These are phyloP conservation scores for Davidsoniella eucalypti DNA, from an alignment of 2,329 filamentous ascomycete species.

Conservation along the genomic window DNA sequence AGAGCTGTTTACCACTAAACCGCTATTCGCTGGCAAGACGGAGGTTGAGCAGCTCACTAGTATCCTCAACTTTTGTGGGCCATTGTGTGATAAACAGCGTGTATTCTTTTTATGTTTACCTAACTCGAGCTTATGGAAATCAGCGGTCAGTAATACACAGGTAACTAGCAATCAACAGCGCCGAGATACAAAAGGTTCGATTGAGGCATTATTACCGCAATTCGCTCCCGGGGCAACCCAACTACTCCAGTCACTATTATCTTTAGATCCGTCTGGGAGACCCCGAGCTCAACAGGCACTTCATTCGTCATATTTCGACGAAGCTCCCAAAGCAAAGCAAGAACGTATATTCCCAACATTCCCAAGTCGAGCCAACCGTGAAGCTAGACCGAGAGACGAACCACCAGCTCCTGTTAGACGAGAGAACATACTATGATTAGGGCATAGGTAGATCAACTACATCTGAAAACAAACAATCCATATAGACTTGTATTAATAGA, in stretches of 20 bases:
- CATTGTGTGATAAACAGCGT: slow-evolving; percentile 46
- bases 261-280: slow-evolving; percentile 55
- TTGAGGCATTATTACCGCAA: slow-evolving; percentile 66
- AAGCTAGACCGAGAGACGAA: slow-evolving; percentile 49
- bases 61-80: slow-evolving; percentile 79
- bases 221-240: slow-evolving; percentile 58
- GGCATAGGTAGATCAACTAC: too few species aligned
- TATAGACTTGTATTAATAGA: not conserved
- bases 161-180: too few species aligned
- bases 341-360: slow-evolving; percentile 94
- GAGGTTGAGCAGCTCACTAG: slow-evolving; percentile 79
- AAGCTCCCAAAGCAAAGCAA: slow-evolving; percentile 79
- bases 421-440: slow-evolving; percentile 21
- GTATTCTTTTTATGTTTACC: too few species aligned
- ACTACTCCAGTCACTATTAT: slow-evolving; percentile 53
- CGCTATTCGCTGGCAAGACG: slow-evolving; percentile 68
- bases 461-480: too few species aligned
- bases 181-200: slow-evolving; percentile 25
- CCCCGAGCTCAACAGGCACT: slow-evolving; percentile 61
- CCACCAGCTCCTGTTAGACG: slow-evolving; percentile 75
- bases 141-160: too few species aligned
- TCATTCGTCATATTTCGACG: slow-evolving; percentile 66
- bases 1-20: slow-evolving; percentile 70
- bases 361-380: slow-evolving; percentile 84
- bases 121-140: too few species aligned